phyloP scores from a whole-genome alignment of 1,284 basidiomycete genomes.

The Boletus subluridellus region DNA sequence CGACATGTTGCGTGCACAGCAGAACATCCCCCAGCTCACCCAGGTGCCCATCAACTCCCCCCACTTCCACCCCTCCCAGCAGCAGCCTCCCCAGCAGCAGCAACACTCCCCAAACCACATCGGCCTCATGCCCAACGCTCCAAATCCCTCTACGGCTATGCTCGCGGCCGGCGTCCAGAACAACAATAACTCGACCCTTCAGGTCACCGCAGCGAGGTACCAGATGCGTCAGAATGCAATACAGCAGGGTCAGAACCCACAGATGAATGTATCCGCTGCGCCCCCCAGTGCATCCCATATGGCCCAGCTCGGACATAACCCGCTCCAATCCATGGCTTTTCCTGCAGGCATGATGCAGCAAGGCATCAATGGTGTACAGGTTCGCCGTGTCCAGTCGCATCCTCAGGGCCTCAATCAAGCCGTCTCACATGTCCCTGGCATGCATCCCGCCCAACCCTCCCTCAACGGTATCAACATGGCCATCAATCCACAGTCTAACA shows the following conservation, averaged over 20 bases:
- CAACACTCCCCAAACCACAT: conserved; percentile 32
- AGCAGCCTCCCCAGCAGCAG: conserved; percentile 32
- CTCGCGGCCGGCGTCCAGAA: conserved; percentile 27
- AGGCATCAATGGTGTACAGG: conserved; percentile 30
- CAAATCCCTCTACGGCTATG: conserved; percentile 29
- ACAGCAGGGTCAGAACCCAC: conserved; percentile 38
- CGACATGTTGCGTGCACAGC: conserved; percentile 45
- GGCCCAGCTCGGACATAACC: conserved; percentile 37
- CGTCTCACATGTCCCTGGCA: conserved; percentile 35
- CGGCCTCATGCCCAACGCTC: conserved; percentile 30
- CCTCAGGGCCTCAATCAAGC: conserved; percentile 41
- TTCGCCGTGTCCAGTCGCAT: conserved; percentile 54
- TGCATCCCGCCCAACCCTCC: conserved; percentile 37
- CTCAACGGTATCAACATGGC: conserved; percentile 41
- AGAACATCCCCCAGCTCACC: conserved; percentile 41
- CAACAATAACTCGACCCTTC: conserved; percentile 15
- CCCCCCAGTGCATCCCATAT: conserved; percentile 38
- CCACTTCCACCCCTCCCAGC: conserved; percentile 41
- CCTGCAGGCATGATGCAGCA: conserved; percentile 39
- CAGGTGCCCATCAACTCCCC: conserved; percentile 39
- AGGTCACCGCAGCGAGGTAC: conserved; percentile 24
- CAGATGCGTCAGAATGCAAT: conserved; percentile 30
- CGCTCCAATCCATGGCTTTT: conserved; percentile 41
- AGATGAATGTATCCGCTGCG: conserved; percentile 37
- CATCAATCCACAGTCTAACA: conserved; percentile 40